A percentile compares a stretch with the other conserved stretches of the same genome.
These are phyloP conservation scores for Leccinum fibrillosum DNA, from an alignment of 768 basidiomycete genomes.

Conservation along the genomic window DNA sequence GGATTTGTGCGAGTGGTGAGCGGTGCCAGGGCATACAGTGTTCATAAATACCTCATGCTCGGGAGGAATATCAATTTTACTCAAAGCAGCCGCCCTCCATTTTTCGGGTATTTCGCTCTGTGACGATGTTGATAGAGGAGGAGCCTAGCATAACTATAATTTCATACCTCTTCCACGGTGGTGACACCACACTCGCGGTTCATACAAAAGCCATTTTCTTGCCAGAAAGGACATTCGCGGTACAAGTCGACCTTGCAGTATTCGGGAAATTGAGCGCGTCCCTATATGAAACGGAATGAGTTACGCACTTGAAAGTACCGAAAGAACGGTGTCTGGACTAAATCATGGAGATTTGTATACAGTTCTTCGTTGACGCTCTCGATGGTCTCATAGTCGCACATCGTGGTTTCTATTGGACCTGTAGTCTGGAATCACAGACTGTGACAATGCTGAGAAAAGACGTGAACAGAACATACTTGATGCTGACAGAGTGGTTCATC, in stretches of 20 bases:
- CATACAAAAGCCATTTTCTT: slow-evolving; percentile 89
- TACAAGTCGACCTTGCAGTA: slow-evolving; percentile 75
- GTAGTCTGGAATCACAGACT: slow-evolving; percentile 48
- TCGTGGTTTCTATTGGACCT: slow-evolving; percentile 83
- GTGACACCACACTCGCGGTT: slow-evolving; percentile 90
- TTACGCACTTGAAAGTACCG: slow-evolving; percentile 80
- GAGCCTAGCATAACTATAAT: background rate
- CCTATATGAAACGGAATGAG: background rate
- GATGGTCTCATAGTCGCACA: slow-evolving; percentile 91
- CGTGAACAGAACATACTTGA: slow-evolving; percentile 27
- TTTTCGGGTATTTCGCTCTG: slow-evolving; percentile 88
- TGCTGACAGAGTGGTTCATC: slow-evolving; percentile 38
- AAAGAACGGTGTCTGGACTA: slow-evolving; percentile 93
- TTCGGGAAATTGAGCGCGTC: background rate
- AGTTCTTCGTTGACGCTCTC: slow-evolving; percentile 85
- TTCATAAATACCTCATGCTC: slow-evolving; percentile 48
- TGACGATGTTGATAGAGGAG: background rate
- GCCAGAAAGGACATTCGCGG: slow-evolving; percentile 97
- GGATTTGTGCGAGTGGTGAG: slow-evolving; percentile 5
- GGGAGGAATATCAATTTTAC: slow-evolving; percentile 65
- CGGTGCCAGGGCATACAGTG: background rate
- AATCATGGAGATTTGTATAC: slow-evolving; percentile 66
- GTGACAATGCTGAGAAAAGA: background rate
- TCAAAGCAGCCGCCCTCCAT: slow-evolving; percentile 83
- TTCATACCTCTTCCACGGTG: slow-evolving; percentile 81